Base-by-base conservation (phyloP, 768 basidiomycete species). In the Mycena vitilis region DNA sequence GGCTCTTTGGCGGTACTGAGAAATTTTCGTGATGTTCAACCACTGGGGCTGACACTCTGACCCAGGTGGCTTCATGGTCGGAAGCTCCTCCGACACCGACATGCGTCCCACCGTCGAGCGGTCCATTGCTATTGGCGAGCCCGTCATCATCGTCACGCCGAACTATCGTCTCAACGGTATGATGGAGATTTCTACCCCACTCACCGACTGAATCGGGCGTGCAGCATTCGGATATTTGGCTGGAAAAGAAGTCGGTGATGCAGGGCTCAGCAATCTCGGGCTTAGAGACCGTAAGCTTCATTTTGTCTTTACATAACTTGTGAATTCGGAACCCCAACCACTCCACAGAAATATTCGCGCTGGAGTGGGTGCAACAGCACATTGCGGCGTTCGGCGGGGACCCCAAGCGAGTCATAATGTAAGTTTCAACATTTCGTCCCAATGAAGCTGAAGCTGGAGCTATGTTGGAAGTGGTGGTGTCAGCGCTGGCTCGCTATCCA, bases 321-420 rank as follows among this genome's bases (percentile, higher is more conserved):
- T 18, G 7, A 8, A n/a, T 48, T 9, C n/a, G 15, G 13, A 20
- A 45, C 11, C 20, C 23, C n/a, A 48, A 15, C 6, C n/a, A 5
- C 13, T 38, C 40, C 2, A 40, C 74, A 84, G 78, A 79, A 12
- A 73, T 38, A 49, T 61, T 79, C 15, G 88, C 86, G 2, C 73
- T 91, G 3, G 75, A 83, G 68, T 91, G 88, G 88, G 81, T 89
- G 1, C 83, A 88, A 60, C 80, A 85, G 60, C 83, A 89, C 73
- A 87, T 89, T 60, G 72, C 66, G 34, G 75, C 78, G 0, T 91
- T 89, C 69, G 88, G 88, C 8, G 89, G 89, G 5, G 86, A 89
- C 73, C 82, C 80, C 15, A 67, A 72, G 1, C 85, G 81, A 66
- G 85, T 87, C 13, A 82, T 81, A 8, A 73, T 86, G 80, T 85